Evolutionary conservation across 306 rosid genomes (phyloP), one percentile per base, ranked within the genome.

Genomic region (Comarum palustre): DNA sequence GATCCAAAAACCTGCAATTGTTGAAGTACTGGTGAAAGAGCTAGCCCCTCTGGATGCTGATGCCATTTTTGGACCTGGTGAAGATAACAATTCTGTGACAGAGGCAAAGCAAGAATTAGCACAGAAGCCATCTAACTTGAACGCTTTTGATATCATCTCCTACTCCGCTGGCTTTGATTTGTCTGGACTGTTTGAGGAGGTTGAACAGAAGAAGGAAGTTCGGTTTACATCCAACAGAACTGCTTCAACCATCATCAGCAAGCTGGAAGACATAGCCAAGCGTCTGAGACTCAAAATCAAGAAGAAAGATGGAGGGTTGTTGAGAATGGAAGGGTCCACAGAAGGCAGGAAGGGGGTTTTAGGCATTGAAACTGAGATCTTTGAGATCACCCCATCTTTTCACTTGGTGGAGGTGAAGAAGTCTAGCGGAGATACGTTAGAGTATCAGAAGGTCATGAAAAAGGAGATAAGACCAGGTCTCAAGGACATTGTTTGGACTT

Each of bases 141-240:
- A 92, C 34, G 99, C 99, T 4, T 95, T 95, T 50, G 99, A 88
- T 66, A 95, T 95, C 76, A 92, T 95, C 76, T 95, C 99, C 68
- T 83, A 83, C 75, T 95, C 99, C 2, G 75, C 92, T n/a, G 99
- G 97, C 51, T 85, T 95, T 64, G 97, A 95, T 71, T 74, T 95
- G 79, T 90, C 99, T 5, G 93, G 97, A n/a, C 74, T 95, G 78
- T 92, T 95, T 32, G 96, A 83, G 74, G 90, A 84, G 67, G 74
- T 80, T 11, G 85, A 73, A 47, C 69, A 47, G 36, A 88, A 84
- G 79, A 92, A 87, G 73, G 93, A 92, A 84, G 81, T 76, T 69
- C 81, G 96, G 54, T 90, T 95, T 69, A 78, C 87, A 4, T 90
- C 99, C 2, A 75, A 88, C 80, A 87, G 87, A 76, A 78, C 90